Conservation (phyloP, 805 yeast genomes). For the Yarrowia divulgata region DNA sequence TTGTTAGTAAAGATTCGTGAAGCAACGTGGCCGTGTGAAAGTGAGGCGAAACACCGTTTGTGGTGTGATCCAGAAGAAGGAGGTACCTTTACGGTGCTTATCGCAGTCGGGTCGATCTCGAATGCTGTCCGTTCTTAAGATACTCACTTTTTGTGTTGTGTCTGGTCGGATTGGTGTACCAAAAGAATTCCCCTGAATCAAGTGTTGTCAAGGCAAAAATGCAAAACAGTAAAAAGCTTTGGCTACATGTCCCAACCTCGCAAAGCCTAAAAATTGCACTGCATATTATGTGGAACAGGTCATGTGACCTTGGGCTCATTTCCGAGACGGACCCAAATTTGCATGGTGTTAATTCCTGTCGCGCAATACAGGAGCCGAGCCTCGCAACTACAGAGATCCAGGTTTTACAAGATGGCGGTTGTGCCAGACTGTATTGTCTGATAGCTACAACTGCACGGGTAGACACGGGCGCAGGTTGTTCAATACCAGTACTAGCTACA, state of each 20-base stretch:
- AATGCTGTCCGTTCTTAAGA: neutral
- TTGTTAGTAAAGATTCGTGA: constrained; percentile 1
- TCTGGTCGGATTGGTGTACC: constrained; percentile 5
- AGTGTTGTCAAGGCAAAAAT: constrained; percentile 33
- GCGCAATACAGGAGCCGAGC: too few species aligned
- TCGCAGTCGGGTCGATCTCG: too few species aligned
- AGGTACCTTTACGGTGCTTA: too few species aligned
- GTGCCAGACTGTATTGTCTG: too few species aligned
- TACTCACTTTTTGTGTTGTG: constrained; percentile 26
- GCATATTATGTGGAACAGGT: neutral
- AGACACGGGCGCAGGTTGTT: too few species aligned
- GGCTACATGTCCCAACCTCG: constrained; percentile 33
- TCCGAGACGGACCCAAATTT: too few species aligned
- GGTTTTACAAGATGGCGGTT: too few species aligned
- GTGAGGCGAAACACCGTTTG: neutral
- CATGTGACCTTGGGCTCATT: neutral
- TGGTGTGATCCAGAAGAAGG: too few species aligned
- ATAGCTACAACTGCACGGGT: too few species aligned
- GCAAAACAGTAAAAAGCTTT: constrained; percentile 20
- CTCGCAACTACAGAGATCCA: too few species aligned
- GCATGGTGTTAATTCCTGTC: too few species aligned
- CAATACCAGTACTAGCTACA: too few species aligned
- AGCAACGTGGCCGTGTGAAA: constrained; percentile 10
- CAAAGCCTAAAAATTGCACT: constrained; percentile 6
- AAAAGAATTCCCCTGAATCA: constrained; percentile 36